Conservation (phyloP, 768 basidiomycete genomes). For the Mycena indigotica region DNA sequence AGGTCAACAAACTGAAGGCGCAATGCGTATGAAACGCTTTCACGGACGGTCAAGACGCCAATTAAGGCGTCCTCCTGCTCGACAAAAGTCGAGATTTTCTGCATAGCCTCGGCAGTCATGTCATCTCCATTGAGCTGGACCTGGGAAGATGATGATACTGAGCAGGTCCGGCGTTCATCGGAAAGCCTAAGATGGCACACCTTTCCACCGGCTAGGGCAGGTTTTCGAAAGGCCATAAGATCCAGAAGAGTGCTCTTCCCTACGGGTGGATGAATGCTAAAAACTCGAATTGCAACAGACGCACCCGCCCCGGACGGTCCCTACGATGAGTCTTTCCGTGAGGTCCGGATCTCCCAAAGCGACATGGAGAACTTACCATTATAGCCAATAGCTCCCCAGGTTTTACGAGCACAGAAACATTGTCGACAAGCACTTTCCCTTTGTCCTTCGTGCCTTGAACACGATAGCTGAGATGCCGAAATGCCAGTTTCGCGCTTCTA, state of each 20-base stretch:
- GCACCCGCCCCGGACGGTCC: slow-evolving; percentile 49
- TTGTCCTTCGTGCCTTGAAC: slow-evolving; percentile 28
- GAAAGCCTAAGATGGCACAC: not conserved
- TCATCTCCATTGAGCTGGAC: slow-evolving; percentile 34
- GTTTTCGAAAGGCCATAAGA: slow-evolving; percentile 46
- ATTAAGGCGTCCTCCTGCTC: slow-evolving; percentile 64
- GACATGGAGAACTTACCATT: slow-evolving; percentile 34
- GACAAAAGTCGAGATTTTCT: slow-evolving; percentile 50
- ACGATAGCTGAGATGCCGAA: slow-evolving; percentile 37
- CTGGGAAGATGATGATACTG: slow-evolving; percentile 23
- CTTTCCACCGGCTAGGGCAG: slow-evolving; percentile 28
- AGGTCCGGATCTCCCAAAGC: not conserved
- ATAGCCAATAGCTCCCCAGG: slow-evolving; percentile 46
- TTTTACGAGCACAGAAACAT: slow-evolving; percentile 41
- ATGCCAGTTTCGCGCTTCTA: slow-evolving; percentile 35
- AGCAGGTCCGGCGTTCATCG: not conserved
- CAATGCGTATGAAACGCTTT: slow-evolving; percentile 55
- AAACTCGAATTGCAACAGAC: slow-evolving; percentile 1
- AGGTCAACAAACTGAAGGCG: slow-evolving; percentile 43
- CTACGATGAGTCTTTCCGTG: slow-evolving; percentile 26
- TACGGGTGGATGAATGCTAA: slow-evolving; percentile 20
- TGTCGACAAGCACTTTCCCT: slow-evolving; percentile 38
- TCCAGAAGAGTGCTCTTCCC: slow-evolving; percentile 49
- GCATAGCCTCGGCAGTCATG: slow-evolving; percentile 34
- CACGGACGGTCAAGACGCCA: slow-evolving; percentile 58